These are phyloP conservation scores for Nemania sp. DNA, from an alignment of 2,329 filamentous ascomycete species.

Conservation along the genomic window DNA sequence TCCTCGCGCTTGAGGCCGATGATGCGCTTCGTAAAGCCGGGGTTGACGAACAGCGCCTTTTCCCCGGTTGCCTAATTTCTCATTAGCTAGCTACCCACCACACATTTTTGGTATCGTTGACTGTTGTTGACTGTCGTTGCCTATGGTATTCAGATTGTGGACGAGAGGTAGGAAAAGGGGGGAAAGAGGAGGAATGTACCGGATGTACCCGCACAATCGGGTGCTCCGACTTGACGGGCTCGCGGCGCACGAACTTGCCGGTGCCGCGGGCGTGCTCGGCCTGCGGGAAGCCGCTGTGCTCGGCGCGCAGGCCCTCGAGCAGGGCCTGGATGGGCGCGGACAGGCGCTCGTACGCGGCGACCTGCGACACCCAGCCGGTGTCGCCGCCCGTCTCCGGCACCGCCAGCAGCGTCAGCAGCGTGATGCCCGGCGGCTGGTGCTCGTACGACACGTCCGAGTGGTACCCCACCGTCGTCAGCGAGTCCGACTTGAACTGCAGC, in stretches of 20 bases:
- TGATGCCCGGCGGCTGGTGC: constrained; percentile 47
- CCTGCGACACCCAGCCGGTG: constrained; percentile 44
- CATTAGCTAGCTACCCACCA: too few species aligned
- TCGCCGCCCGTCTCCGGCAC: constrained; percentile 45
- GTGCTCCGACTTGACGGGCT: constrained; percentile 66
- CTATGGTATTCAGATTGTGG: too few species aligned
- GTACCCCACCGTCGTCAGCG: constrained; percentile 44
- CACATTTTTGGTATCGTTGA: too few species aligned
- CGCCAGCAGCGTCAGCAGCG: constrained; percentile 44
- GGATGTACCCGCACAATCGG: constrained; percentile 71
- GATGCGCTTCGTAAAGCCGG: constrained; percentile 54
- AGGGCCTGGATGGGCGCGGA: constrained; percentile 43
- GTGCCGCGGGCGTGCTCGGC: constrained; percentile 42
- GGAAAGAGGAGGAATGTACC: too few species aligned
- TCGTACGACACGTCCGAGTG: constrained; percentile 50
- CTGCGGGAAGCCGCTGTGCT: constrained; percentile 45
- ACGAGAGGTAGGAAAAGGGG: too few species aligned
- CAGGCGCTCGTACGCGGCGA: constrained; percentile 43
- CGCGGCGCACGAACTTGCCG: constrained; percentile 53
- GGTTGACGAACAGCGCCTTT: constrained; percentile 70
- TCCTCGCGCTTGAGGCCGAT: constrained; percentile 69
- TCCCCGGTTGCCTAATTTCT: constrained; percentile 58
- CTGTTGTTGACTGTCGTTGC: too few species aligned
- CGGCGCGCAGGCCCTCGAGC: constrained; percentile 44
- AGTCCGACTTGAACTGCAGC: constrained; percentile 39